Evolutionary conservation across 129 eudicot species (phyloP), one percentile per base, ranked within the genome.

Genomic region (Chrysanthemum makinoi): DNA sequence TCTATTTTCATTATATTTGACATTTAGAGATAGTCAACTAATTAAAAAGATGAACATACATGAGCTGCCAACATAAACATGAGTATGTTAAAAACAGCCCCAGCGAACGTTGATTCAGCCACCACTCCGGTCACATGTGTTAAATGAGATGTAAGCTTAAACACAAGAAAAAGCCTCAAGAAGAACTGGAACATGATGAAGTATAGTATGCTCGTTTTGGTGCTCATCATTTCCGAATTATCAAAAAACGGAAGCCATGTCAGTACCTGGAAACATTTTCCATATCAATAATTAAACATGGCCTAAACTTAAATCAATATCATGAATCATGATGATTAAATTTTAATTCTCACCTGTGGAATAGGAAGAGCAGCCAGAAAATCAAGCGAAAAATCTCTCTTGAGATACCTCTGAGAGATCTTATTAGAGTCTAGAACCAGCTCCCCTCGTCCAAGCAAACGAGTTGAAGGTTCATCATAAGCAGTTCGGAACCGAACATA

Each of bases 41-140:
- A 33, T 14, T 11, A 60, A 12, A 52, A 62, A 35, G 43, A 65
- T 55, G 33, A 63, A 54, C 73, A 56, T 84, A 88, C 97, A 83
- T 91, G 97, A 77, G 96, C 91, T 20, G 96, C 94, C 66, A 91
- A 72, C 82, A 91, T 74, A 56, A 72, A 91, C 17, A 91, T 82
- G 77, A 84, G 71, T 4, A 91, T 75, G 66, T 91, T 86, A 73
- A 73, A 91, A 66, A 83, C 93, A 53, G 96, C 93, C 13, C 97
- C 97, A 16, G 90, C 83, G 73, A 94, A 78, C 44, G 96, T 86
- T 5, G 86, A 75, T 79, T 88, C 94, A 48, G 79, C 82, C 68
- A 91, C 79, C 24, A 86, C 88, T 12, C 96, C 97, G 0, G 81
- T 74, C 35, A 87, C 86, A 65, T 81, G 86, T 74, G 83, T 80